Evolutionary conservation across 371 early-diverging fungal genomes (phyloP), one percentile per base, ranked within the genome.

Genomic region (Batkoa obscura): DNA sequence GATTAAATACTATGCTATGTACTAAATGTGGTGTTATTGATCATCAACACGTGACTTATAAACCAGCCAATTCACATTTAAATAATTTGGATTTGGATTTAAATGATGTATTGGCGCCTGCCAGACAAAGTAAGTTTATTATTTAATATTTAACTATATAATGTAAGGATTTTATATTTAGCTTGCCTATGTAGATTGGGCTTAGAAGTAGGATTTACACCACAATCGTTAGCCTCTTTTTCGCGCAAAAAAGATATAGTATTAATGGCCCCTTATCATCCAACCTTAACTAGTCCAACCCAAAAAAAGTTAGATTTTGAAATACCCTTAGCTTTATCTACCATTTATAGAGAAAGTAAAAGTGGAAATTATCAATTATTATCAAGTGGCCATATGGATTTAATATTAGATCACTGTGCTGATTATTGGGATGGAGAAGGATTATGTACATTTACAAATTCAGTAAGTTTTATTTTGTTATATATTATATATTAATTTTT

Each of bases 371-470:
- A 78, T 56, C 83, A 87, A 62, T 63, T 88, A 36, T 69, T 94
- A 49, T 76, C 80, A 0, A 90, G 90, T 56, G 98, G 98, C 0
- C 78, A 82, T 58, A 75, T 85, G 2, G 83, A 86, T 17, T 69
- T 90, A 32, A 76, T 94, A 2, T 67, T 94, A 42, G 85, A 89
- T 52, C 72, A 74, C 47, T 94, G 93, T 56, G 73, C 81, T 4
- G 94, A 94, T 65, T 92, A 82, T 59, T 97, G 94, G 91, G 81
- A 87, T 66, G 98, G 98, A 1, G 61, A 67, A 8, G 74, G 68
- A 0, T 64, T 97, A 2, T 78, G 72, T 10, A 68, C 74, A 0
- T 73, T 97, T 66, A 77, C 73, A 49, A 81, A 83, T 42, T 23
- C 23, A 23, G 23, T 23, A 23, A 23, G 23, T 23, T 23, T 23